Evolutionary conservation across 2,329 filamentous ascomycete genomes (phyloP), one percentile per base, ranked within the genome.

Genomic region (Decorospora gaudefroyi): DNA sequence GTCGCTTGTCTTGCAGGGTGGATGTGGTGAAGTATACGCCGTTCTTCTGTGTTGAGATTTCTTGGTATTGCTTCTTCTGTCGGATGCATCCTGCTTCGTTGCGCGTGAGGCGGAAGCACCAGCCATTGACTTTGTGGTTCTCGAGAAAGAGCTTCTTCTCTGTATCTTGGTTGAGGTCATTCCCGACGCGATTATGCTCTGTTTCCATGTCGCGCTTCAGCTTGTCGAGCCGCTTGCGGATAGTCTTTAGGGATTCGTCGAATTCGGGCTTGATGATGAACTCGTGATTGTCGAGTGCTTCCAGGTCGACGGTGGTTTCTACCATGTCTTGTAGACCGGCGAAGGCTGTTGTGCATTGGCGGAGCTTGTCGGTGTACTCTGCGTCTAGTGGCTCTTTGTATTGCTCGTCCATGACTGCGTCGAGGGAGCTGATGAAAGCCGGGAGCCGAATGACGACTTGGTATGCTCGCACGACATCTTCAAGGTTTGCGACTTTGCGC

Each of bases 231-330:
- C 92, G 93, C 73, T 88, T 91, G 38, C 89, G 84, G 57, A 99
- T 95, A n/a, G 88, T 83, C 12, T 87, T 84, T 25, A 99, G 77
- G 41, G 85, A 82, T 46, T 96, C 90, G 62, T 99, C 93, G 54
- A 96, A 99, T 65, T 99, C 93, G 1, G 95, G 88, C 72, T 97
- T 99, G 79, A 99, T 99, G 61, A 96, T 92, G 73, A 95, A 99
- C 67, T 99, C 93, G 65, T 99, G 93, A 56, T 93, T 90, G 62
- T 99, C 92, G 8, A 99, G 81, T 2, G 93, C 93, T 45, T 96
- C 89, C 0, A 99, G 81, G 64, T 99, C 93, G 10, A 99, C 91
- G 0, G 95, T 99, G 1, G 93, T 96, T 74, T 99, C 93, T 0
- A 99, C 93, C 90, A 99, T 96, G 67, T 99, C 93, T 64, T 92